These are phyloP conservation scores for Talaromyces sp. DNA, from an alignment of 2,329 filamentous ascomycete species.

Conservation along the genomic window DNA sequence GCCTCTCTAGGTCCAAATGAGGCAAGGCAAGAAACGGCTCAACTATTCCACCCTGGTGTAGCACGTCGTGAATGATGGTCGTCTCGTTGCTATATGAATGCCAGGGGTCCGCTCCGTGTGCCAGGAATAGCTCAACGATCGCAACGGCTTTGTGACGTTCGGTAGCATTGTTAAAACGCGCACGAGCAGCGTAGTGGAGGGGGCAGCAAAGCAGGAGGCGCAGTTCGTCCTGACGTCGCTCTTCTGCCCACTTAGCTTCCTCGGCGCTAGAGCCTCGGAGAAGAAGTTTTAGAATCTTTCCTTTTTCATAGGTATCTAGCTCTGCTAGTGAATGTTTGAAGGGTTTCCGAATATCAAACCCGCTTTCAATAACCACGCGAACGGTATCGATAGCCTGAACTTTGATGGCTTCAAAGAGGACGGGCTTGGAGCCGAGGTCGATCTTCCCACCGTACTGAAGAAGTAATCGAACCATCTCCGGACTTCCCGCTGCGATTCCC, in stretches of 20 bases:
- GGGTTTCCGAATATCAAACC: not conserved
- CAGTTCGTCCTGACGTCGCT: not conserved
- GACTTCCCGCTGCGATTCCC: not conserved
- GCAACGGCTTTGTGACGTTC: slow-evolving; percentile 21
- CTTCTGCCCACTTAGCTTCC: not conserved
- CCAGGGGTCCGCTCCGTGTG: slow-evolving; percentile 24
- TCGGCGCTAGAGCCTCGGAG: not conserved
- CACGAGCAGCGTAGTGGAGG: slow-evolving; percentile 24
- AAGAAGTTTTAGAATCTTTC: not conserved
- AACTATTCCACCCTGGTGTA: not conserved
- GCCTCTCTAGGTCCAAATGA: slow-evolving; percentile 10
- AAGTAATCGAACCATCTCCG: not conserved
- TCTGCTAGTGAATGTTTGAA: not conserved
- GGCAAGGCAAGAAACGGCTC: not conserved
- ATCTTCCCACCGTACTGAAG: slow-evolving; percentile 10
- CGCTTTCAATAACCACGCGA: slow-evolving; percentile 3
- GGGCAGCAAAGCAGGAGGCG: slow-evolving; percentile 16
- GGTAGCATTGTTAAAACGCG: slow-evolving; percentile 23
- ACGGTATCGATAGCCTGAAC: slow-evolving; percentile 2
- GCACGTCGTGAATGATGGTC: slow-evolving; percentile 18
- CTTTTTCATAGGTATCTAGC: not conserved
- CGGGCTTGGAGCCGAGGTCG: slow-evolving; percentile 17
- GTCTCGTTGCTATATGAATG: slow-evolving; percentile 12
- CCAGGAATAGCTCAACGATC: slow-evolving; percentile 22
- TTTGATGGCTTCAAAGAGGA: slow-evolving; percentile 7